Base-by-base conservation (phyloP, 805 yeast genomes). In the Candida vaughaniae region DNA sequence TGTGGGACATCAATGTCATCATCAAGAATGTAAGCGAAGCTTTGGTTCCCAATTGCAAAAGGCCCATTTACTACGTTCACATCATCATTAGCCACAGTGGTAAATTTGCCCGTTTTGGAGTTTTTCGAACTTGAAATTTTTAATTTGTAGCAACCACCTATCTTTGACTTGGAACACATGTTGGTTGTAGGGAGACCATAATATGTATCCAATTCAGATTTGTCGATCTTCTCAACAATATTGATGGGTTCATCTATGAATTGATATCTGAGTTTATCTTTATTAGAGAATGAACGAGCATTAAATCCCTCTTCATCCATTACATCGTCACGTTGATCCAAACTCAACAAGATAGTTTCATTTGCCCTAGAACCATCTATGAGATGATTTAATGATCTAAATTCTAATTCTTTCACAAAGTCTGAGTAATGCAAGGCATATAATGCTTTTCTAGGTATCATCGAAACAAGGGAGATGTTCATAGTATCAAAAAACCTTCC, bases 381-480 rank as follows among this genome's bases (percentile, higher is more conserved):
- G 32, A 86, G 58, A 29, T 71, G 43, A 2, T 66, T 59, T 14
- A 87, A 58, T 9, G 74, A 71, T 40, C 89, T 73, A 36, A 85
- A 75, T 29, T 76, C 66, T 11, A 87, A 47, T 48, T 87, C 95
- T n/a, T 74, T 71, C 5, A 85, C 90, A 54, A 86, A 79, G 18
- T 67, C 67, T 2, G 81, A 66, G 34, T 78, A 79, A 41, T 79
- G 69, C 41, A 64, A 46, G 1, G 71, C 71, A 44, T 46, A 60
- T 20, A 69, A 52, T 5, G 65, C 57, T 38, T 60, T 66, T 15
- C 66, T 41, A 1, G 72, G 68, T 3, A 51, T 53, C 50, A 68
- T 50, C 1, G 48, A 48, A 4, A 50, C 60, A 7, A 48, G 30
- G 3, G 53, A 43, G 5, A 60, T 40, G 5, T 47, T 47, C 33